These are phyloP conservation scores for Ilex asprella DNA, from an alignment of 257 asterid genomes.

Conservation along the genomic window DNA sequence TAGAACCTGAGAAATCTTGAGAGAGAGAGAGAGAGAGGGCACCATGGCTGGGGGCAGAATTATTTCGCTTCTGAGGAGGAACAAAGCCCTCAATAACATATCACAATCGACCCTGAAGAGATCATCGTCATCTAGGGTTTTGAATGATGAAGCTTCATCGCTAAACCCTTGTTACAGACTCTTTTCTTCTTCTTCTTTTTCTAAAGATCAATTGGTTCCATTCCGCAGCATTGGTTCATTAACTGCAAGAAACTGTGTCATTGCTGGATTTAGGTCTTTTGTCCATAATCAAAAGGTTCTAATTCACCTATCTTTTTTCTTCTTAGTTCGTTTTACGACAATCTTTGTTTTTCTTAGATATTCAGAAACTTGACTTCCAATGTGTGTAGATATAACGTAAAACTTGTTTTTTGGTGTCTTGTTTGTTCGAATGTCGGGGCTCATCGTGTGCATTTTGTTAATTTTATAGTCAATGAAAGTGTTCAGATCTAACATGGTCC, in stretches of 20 bases:
- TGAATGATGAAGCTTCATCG: background rate
- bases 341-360: background rate
- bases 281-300: constrained; percentile 47
- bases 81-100: constrained; percentile 15
- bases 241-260: constrained; percentile 23
- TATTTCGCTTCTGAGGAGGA: constrained; percentile 28
- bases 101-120: background rate
- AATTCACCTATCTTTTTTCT: background rate
- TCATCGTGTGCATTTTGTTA: too few species aligned
- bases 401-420: too few species aligned
- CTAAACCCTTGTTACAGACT: constrained; percentile 28
- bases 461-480: too few species aligned
- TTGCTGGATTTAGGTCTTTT: constrained; percentile 43
- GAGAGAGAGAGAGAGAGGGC: background rate
- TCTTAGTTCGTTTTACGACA: background rate
- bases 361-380: background rate
- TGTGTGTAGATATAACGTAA: background rate
- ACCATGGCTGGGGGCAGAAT: constrained; percentile 47
- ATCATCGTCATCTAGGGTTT: constrained; percentile 5
- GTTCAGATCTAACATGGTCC: too few species aligned
- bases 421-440: too few species aligned
- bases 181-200: constrained; percentile 31
- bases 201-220: constrained; percentile 24
- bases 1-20: background rate
- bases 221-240: constrained; percentile 11